Percentiles rank a stretch among this genome's conserved stretches.
Evolutionary conservation across 2,329 filamentous ascomycete species (phyloP).

Genomic region (Ophiocordyceps australis): DNA sequence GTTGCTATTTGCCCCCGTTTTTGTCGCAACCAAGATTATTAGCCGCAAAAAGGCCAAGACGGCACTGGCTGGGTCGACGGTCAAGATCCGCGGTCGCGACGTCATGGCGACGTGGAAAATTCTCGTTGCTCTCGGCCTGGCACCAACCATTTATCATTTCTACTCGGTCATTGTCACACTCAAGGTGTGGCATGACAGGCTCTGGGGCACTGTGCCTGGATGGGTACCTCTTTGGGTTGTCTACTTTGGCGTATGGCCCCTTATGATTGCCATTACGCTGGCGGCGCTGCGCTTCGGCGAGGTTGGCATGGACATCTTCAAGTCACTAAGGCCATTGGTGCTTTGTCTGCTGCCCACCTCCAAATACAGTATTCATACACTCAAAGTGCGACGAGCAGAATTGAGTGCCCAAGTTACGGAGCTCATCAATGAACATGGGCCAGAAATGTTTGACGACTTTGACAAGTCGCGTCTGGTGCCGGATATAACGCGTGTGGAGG

Average conservation of each 20-base stretch:
- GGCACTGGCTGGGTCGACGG: conserved; percentile 67
- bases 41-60: conserved; percentile 67
- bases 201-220: conserved; percentile 64
- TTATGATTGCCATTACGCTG: conserved; percentile 82
- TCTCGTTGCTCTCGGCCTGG: conserved; percentile 68
- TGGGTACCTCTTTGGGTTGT: conserved; percentile 69
- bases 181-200: conserved; percentile 65
- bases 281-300: conserved; percentile 89
- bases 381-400: conserved; percentile 53
- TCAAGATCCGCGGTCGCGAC: conserved; percentile 76
- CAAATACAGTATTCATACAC: conserved; percentile 63
- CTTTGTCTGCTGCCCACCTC: conserved; percentile 73
- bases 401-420: conserved; percentile 73
- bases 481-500: conserved; percentile 26
- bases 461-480: conserved; percentile 54
- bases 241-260: conserved; percentile 53
- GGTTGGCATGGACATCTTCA: conserved; percentile 97
- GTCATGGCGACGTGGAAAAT: conserved; percentile 93
- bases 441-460: conserved; percentile 95
- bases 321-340: conserved; percentile 76
- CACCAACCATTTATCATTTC: conserved; percentile 64
- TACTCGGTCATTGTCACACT: conserved; percentile 60
- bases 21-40: conserved; percentile 68
- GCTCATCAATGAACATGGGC: conserved; percentile 85
- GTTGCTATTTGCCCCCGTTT: conserved; percentile 74